These are phyloP conservation scores for Backusella liffmaniae DNA, from an alignment of 192 early-diverging fungal genomes.

Conservation along the genomic window DNA sequence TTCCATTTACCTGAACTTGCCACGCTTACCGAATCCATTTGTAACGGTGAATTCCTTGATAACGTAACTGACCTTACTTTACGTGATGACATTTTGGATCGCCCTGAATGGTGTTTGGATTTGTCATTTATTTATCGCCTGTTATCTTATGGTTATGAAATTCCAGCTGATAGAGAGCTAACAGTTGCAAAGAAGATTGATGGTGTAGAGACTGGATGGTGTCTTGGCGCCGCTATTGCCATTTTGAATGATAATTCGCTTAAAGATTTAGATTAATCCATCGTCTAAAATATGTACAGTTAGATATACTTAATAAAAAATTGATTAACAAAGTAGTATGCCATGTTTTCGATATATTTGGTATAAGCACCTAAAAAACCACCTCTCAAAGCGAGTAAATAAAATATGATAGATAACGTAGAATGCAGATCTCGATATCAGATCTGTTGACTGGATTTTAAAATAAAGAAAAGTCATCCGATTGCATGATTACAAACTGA, in stretches of 20 bases:
- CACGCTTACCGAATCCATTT: slow-evolving; percentile 58
- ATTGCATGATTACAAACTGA: no score
- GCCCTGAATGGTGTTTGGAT: slow-evolving; percentile 76
- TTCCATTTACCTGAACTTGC: slow-evolving; percentile 64
- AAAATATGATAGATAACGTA: no score
- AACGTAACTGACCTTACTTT: slow-evolving; percentile 28
- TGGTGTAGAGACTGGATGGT: slow-evolving; percentile 86
- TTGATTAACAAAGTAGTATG: background rate
- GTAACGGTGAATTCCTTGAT: slow-evolving; percentile 47
- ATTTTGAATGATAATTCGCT: slow-evolving; percentile 51
- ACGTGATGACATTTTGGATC: slow-evolving; percentile 41
- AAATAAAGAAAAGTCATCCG: no score
- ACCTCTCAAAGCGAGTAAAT: no score
- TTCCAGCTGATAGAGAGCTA: slow-evolving; percentile 56
- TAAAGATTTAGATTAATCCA: background rate
- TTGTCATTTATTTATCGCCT: slow-evolving; percentile 75
- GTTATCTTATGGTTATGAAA: slow-evolving; percentile 69
- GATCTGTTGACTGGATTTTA: no score
- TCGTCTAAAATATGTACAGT: background rate
- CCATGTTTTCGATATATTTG: no score
- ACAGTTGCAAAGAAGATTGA: slow-evolving; percentile 81
- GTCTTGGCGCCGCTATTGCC: slow-evolving; percentile 78
- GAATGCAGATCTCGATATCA: no score
- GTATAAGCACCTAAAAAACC: no score
- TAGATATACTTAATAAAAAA: background rate